phyloP scores from a whole-genome alignment of 2,329 filamentous ascomycete species.

The Cladosporium cucumerinum region DNA sequence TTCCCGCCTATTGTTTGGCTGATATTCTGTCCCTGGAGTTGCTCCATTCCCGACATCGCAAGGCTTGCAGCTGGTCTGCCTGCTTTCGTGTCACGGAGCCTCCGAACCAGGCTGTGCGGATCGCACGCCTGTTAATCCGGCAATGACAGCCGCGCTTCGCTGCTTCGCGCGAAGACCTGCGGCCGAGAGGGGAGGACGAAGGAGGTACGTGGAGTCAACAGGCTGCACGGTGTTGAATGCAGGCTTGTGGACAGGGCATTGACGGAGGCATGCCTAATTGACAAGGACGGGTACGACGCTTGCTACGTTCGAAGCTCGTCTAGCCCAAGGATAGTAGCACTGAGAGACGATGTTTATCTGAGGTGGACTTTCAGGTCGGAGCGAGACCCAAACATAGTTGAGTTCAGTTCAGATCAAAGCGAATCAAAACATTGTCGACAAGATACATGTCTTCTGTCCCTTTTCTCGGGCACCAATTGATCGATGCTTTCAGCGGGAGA shows the following conservation, averaged over 20 bases:
- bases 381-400: neutral
- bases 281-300: neutral
- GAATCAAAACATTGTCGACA: neutral
- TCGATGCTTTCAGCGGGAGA: neutral
- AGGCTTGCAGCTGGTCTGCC: constrained; percentile 9
- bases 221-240: neutral
- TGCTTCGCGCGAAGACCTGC: constrained; percentile 9
- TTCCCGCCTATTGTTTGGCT: constrained; percentile 13
- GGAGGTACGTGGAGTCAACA: neutral
- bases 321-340: neutral
- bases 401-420: neutral
- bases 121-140: constrained; percentile 11
- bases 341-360: constrained; percentile 4
- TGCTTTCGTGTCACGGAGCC: constrained; percentile 10
- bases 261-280: neutral
- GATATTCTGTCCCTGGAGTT: constrained; percentile 4
- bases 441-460: neutral
- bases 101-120: constrained; percentile 8
- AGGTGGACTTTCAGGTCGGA: neutral
- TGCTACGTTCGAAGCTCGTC: constrained; percentile 1
- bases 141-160: constrained; percentile 8
- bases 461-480: neutral
- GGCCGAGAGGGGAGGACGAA: neutral
- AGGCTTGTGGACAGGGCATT: neutral
- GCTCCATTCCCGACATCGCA: neutral